Evolutionary conservation across 768 basidiomycete species (phyloP).

Genomic region (Xerocomus potaroensis): DNA sequence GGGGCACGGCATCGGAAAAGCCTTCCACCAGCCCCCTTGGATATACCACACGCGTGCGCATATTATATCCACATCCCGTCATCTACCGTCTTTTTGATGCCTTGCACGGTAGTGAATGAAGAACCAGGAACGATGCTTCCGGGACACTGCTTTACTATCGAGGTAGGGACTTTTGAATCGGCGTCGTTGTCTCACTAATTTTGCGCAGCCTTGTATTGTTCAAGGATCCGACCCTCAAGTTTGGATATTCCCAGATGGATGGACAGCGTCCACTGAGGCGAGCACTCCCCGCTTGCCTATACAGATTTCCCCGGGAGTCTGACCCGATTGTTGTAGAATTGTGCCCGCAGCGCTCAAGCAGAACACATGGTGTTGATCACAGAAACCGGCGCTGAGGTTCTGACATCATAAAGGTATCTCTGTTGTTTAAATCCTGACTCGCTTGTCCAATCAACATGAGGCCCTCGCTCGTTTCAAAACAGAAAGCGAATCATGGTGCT

Average conservation of each 20-base stretch:
- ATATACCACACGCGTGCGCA: slow-evolving; percentile 70
- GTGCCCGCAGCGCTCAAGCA: slow-evolving; percentile 77
- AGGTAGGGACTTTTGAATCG: slow-evolving; percentile 41
- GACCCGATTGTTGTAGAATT: slow-evolving; percentile 46
- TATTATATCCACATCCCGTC: not conserved
- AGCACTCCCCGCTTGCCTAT: slow-evolving; percentile 12
- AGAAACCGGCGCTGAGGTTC: slow-evolving; percentile 67
- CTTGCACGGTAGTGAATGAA: slow-evolving; percentile 57
- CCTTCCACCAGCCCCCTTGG: slow-evolving; percentile 81
- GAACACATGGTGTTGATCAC: slow-evolving; percentile 91
- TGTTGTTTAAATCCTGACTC: too few species aligned
- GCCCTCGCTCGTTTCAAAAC: too few species aligned
- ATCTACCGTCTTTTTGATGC: not conserved
- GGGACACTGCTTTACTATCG: slow-evolving; percentile 92
- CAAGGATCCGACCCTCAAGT: slow-evolving; percentile 66
- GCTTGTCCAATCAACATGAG: too few species aligned
- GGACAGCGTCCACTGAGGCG: slow-evolving; percentile 90
- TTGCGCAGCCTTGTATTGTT: slow-evolving; percentile 62
- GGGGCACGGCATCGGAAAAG: slow-evolving; percentile 83
- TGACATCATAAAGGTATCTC: slow-evolving; percentile 44
- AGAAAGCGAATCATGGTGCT: too few species aligned
- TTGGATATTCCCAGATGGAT: slow-evolving; percentile 87
- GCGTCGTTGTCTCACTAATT: not conserved
- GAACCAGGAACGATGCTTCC: slow-evolving; percentile 79
- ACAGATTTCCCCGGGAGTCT: not conserved